Evolutionary conservation across 78 protist genomes (phyloP).

Genomic region (Salpingoeca rosetta): DNA sequence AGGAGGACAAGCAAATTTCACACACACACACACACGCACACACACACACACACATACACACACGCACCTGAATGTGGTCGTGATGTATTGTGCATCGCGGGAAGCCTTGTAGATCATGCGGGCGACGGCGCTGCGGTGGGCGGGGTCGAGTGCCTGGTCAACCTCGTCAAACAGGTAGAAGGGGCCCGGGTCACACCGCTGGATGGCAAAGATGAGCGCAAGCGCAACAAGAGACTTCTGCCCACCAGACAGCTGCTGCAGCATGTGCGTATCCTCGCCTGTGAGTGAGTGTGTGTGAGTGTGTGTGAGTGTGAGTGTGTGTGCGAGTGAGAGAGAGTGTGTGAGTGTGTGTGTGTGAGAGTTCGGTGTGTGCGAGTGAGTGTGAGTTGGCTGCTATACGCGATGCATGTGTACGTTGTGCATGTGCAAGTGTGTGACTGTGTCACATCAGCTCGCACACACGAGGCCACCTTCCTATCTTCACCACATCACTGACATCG

Average conservation of each 20-base stretch:
- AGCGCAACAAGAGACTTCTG: slow-evolving; percentile 98
- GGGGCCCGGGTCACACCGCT: slow-evolving; percentile 96
- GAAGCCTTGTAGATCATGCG: neutral
- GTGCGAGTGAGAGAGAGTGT: no score
- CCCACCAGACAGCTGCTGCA: slow-evolving; percentile 79
- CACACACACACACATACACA: neutral
- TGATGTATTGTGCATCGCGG: neutral
- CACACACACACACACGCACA: neutral
- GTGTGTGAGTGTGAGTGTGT: no score
- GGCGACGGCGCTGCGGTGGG: slow-evolving; percentile 78
- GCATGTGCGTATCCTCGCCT: slow-evolving; percentile 1
- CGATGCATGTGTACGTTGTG: no score
- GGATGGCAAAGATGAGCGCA: slow-evolving; percentile 94
- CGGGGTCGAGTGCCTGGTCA: slow-evolving; percentile 92
- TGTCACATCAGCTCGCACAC: no score
- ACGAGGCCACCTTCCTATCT: no score
- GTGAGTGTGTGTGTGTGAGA: no score
- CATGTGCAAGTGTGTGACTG: no score
- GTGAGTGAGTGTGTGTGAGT: no score
- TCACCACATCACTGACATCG: no score
- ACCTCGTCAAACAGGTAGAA: slow-evolving; percentile 98
- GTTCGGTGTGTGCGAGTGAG: no score
- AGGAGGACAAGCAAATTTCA: neutral
- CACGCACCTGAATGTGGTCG: neutral
- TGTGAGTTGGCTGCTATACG: no score